Evolutionary conservation across 1,139 yeast genomes (phyloP), one percentile per base, ranked within the genome.

Genomic region (Hansenula sp.): DNA sequence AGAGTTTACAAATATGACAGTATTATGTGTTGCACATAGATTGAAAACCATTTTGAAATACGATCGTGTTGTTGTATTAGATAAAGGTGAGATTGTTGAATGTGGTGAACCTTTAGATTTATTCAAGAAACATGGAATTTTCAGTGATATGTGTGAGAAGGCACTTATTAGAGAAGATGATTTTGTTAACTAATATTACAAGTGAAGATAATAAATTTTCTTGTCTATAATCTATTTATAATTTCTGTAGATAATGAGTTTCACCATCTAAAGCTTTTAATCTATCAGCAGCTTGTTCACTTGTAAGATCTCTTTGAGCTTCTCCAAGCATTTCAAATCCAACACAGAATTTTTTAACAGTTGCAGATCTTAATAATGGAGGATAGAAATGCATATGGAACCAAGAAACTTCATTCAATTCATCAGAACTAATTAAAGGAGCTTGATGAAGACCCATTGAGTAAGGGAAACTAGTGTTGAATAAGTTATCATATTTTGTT

Each of bases 391-490:
- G 89, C 71, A 82, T 76, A 52, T 82, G 87, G 62, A 83, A 77
- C 77, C 86, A 85, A 43, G 82, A 74, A 28, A 65, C 55, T 37
- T 65, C 66, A 34, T 65, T 65, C 24, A 62, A 68, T 12, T 66
- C 64, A 20, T 64, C 55, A 21, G 70, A 61, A 24, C 68, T 65
- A 42, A 56, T 60, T 52, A 79, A 65, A 34, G 82, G 83, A 11
- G 85, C 82, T 60, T 83, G 92, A 60, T 83, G 92, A 20, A 83
- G 64, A 18, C 92, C 92, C 90, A 83, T 82, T 1, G 89, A 81
- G 61, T 83, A 83, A 2, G 92, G 90, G 68, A 83, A 83, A 34
- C 79, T 75, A 6, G 85, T 77, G 57, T 73, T 67, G 60, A 83
- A 83, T 43, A 83, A 66, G 57, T 83, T 83, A 62, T 83, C 92